phyloP scores from a whole-genome alignment of 2,329 filamentous ascomycete genomes.

The Trichophyton rubrum region DNA sequence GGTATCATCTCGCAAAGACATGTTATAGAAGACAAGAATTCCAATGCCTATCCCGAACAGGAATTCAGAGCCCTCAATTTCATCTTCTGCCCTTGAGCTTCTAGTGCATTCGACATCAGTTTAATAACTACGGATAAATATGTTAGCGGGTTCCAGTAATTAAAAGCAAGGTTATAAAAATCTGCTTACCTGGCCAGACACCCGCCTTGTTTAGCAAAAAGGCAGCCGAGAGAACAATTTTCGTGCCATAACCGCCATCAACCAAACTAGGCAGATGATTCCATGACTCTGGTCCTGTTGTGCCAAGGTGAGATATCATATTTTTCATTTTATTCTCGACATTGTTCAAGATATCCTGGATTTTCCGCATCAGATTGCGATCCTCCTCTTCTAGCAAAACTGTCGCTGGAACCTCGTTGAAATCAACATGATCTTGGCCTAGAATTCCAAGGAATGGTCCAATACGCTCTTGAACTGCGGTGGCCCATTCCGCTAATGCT shows the following conservation, averaged over 20 bases:
- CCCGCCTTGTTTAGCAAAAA: slow-evolving; percentile 79
- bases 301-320: slow-evolving; percentile 32
- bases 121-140: slow-evolving; percentile 45
- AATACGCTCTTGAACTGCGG: slow-evolving; percentile 86
- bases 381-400: slow-evolving; percentile 91
- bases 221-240: slow-evolving; percentile 70
- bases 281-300: slow-evolving; percentile 27
- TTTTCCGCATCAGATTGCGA: slow-evolving; percentile 67
- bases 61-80: slow-evolving; percentile 42
- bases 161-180: background rate
- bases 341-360: slow-evolving; percentile 63
- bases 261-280: slow-evolving; percentile 46
- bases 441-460: slow-evolving; percentile 78
- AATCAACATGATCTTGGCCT: slow-evolving; percentile 68
- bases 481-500: slow-evolving; percentile 87
- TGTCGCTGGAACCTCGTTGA: slow-evolving; percentile 67
- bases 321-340: slow-evolving; percentile 67
- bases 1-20: too few relatives aligned
- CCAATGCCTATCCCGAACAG: slow-evolving; percentile 3
- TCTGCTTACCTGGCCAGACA: slow-evolving; percentile 72
- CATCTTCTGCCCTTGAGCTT: slow-evolving; percentile 52
- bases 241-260: slow-evolving; percentile 66
- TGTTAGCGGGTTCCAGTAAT: background rate
- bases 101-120: slow-evolving; percentile 53
- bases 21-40: background rate